Conservation (phyloP, 116 monocot species). For the Iris pallida region DNA sequence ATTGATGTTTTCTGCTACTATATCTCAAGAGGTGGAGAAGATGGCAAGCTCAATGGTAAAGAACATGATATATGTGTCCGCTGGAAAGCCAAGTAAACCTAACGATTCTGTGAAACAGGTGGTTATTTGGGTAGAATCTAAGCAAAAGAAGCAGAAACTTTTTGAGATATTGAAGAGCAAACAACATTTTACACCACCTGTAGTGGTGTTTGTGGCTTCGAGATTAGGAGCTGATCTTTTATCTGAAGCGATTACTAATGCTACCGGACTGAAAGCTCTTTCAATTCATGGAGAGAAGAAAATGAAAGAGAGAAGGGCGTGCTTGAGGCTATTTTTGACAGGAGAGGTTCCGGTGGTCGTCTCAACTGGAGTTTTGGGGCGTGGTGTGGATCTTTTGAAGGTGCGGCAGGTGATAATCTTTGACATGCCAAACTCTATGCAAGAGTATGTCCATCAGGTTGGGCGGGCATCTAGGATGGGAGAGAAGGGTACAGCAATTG, state of each 20-base stretch:
- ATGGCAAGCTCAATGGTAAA: constrained; percentile 47
- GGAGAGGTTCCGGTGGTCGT: constrained; percentile 74
- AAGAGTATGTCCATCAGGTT: constrained; percentile 80
- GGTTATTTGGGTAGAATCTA: constrained; percentile 86
- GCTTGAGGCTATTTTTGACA: constrained; percentile 55
- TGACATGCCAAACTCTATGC: constrained; percentile 85
- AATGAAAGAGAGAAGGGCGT: constrained; percentile 90
- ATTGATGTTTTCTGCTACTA: constrained; percentile 80
- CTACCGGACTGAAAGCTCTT: constrained; percentile 62
- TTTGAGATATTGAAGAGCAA: constrained; percentile 77
- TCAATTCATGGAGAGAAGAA: constrained; percentile 83
- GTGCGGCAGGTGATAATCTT: constrained; percentile 76
- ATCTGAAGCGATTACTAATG: constrained; percentile 54
- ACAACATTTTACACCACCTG: constrained; percentile 71
- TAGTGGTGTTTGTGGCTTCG: constrained; percentile 74
- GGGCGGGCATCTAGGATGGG: constrained; percentile 91
- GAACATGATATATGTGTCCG: constrained; percentile 41
- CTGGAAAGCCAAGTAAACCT: constrained; percentile 42
- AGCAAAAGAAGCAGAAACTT: constrained; percentile 78
- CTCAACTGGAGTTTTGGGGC: constrained; percentile 72
- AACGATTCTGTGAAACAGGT: constrained; percentile 64
- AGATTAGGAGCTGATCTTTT: constrained; percentile 82
- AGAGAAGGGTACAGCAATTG: constrained; percentile 58
- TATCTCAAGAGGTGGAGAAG: constrained; percentile 60
- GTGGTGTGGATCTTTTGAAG: constrained; percentile 69